Base-by-base conservation (phyloP, 2,329 filamentous ascomycete genomes). In the Neonectria neomacrospora region DNA sequence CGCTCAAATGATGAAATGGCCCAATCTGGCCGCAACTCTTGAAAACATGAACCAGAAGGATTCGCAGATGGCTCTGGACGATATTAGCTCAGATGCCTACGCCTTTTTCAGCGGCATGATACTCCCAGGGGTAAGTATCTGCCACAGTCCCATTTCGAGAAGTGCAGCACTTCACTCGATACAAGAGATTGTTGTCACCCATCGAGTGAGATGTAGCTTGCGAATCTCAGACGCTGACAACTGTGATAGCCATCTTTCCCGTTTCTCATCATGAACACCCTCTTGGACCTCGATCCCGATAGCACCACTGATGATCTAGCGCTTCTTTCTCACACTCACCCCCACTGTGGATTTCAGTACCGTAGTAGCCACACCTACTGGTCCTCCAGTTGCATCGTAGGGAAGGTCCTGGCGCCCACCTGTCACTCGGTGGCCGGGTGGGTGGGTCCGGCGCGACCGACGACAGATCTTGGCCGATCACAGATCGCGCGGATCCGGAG, bases 31-130 rank as follows among this genome's bases (percentile, higher is more conserved):
- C 20, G 86, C 88, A 62, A 88, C 91, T 7, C 82, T 91, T 47
- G 85, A 87, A 44, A 82, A 86, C 48, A 82, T 93, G 57, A 86
- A 84, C 65, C 84, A 89, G 64, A 82, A 83, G 64, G 88, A 90
- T 61, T 79, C 77, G 11, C 86, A 90, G 63, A 83, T 84, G 22
- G 81, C 82, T 14, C 78, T 91, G 55, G 82, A 91, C 65, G 80
- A 83, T 42, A 79, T 89, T 72, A 88, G 88, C 71, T 91, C 90
- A 20, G 90, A 92, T 73, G 86, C 90, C 16, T 90, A 92, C 86
- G 91, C 91, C 7, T 94, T 91, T 80, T 93, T 93, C 72, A 91
- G 89, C 39, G 91, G 90, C 4, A 83, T 93, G 14, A 85, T 93
- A 37, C 79, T 94, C 3, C 91, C 91, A 9, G 91, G 91, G 11